Percentiles rank a stretch among this genome's conserved stretches.
Conservation (phyloP, 768 basidiomycete genomes). For the Mycena indigotica region DNA sequence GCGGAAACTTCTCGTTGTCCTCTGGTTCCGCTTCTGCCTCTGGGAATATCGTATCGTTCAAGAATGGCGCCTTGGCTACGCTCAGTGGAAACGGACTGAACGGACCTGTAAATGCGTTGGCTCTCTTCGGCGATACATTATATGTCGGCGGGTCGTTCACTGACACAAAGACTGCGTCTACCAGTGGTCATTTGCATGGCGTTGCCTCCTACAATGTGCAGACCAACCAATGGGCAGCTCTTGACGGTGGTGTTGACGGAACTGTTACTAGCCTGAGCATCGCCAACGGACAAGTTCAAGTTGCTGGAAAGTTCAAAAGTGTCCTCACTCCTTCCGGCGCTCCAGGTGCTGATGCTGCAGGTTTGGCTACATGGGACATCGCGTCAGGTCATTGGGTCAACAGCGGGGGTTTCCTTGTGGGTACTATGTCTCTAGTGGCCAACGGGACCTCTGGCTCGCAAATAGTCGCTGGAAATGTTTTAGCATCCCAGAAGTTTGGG, state of each 20-base stretch:
- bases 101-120: constrained; percentile 71
- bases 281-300: constrained; percentile 52
- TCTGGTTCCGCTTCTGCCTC: constrained; percentile 57
- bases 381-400: constrained; percentile 65
- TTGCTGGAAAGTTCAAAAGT: constrained; percentile 77
- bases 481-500: constrained; percentile 60
- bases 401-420: constrained; percentile 72
- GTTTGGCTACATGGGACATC: constrained; percentile 79
- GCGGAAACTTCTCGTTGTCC: constrained; percentile 71
- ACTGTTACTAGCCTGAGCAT: constrained; percentile 63
- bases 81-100: constrained; percentile 75
- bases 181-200: constrained; percentile 50
- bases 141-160: constrained; percentile 90
- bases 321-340: constrained; percentile 36
- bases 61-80: constrained; percentile 53
- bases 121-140: constrained; percentile 62
- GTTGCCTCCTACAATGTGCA: constrained; percentile 74
- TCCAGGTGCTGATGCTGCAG: constrained; percentile 46
- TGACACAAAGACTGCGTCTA: constrained; percentile 60
- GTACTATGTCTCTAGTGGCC: constrained; percentile 67
- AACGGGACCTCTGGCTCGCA: constrained; percentile 64
- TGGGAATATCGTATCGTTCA: constrained; percentile 75
- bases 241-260: constrained; percentile 79
- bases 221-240: constrained; percentile 63
- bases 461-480: constrained; percentile 70